phyloP scores from a whole-genome alignment of 306 rosid genomes.

The Carpinus fangiana region DNA sequence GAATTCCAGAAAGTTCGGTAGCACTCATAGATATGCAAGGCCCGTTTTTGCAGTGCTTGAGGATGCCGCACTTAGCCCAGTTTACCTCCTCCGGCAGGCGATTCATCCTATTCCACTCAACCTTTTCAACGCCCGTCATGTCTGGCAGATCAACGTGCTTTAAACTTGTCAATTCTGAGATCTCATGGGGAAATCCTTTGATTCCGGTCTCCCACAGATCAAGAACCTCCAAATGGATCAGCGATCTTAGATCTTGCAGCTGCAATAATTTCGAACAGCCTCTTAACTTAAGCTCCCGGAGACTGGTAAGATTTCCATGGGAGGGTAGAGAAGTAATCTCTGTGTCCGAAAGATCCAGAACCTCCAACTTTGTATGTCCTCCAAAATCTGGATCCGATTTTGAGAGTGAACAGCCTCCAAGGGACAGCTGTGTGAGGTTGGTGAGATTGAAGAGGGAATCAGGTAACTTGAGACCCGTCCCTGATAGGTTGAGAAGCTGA shows the following conservation, averaged over 20 bases:
- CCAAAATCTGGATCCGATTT: background rate
- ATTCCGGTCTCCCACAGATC: conserved; percentile 26
- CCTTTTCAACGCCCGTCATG: background rate
- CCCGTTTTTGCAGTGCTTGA: background rate
- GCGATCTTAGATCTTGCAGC: conserved; percentile 3
- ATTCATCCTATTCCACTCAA: conserved; percentile 21
- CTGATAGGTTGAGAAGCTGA: conserved; percentile 31
- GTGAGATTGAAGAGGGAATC: conserved; percentile 1
- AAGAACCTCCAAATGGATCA: conserved; percentile 29
- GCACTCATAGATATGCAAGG: conserved; percentile 25
- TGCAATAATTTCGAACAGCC: conserved; percentile 16
- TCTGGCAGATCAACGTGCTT: conserved; percentile 31
- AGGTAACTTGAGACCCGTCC: conserved; percentile 13
- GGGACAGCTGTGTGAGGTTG: conserved; percentile 32
- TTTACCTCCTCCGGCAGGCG: conserved; percentile 26
- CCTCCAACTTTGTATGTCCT: conserved; percentile 15
- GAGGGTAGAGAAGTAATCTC: conserved; percentile 14
- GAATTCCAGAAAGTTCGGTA: background rate
- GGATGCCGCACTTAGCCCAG: conserved; percentile 22
- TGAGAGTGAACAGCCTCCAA: conserved; percentile 5
- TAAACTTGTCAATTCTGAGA: conserved; percentile 7
- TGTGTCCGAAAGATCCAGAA: conserved; percentile 38
- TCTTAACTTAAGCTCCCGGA: conserved; percentile 26
- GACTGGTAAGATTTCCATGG: conserved; percentile 9
- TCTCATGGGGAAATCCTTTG: conserved; percentile 23